Conservation (phyloP, 257 asterid genomes). For the Penstemon davidsonii region DNA sequence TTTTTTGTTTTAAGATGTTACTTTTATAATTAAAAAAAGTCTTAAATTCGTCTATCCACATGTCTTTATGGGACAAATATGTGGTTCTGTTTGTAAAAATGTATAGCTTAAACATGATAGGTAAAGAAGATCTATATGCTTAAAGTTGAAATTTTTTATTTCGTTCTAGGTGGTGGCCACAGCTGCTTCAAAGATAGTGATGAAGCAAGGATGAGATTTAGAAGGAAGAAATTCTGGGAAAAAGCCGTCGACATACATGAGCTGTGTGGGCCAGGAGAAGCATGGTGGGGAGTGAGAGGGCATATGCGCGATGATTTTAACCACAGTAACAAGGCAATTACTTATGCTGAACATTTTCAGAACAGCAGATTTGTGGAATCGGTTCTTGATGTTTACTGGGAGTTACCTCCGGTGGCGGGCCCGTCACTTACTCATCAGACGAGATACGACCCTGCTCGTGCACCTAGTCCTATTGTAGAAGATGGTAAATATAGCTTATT, state of each 20-base stretch:
- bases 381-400: conserved; percentile 87
- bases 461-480: conserved; percentile 71
- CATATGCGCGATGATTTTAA: conserved; percentile 88
- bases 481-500: conserved; percentile 83
- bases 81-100: no score
- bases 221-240: conserved; percentile 88
- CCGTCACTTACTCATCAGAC: conserved; percentile 97
- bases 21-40: no score
- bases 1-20: no score
- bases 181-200: conserved; percentile 93
- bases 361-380: conserved; percentile 92
- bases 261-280: conserved; percentile 92
- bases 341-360: conserved; percentile 62
- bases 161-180: conserved; percentile 84
- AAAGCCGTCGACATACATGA: conserved; percentile 78
- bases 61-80: no score
- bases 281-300: conserved; percentile 99
- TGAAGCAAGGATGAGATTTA: conserved; percentile 78
- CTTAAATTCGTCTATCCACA: no score
- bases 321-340: conserved; percentile 79
- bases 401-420: conserved; percentile 95
- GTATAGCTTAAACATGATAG: no score
- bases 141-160: not conserved
- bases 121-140: not conserved
- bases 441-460: conserved; percentile 94